Evolutionary conservation across 441 rosid species (phyloP).

Genomic region (Pelargonium myrrhifolium): DNA sequence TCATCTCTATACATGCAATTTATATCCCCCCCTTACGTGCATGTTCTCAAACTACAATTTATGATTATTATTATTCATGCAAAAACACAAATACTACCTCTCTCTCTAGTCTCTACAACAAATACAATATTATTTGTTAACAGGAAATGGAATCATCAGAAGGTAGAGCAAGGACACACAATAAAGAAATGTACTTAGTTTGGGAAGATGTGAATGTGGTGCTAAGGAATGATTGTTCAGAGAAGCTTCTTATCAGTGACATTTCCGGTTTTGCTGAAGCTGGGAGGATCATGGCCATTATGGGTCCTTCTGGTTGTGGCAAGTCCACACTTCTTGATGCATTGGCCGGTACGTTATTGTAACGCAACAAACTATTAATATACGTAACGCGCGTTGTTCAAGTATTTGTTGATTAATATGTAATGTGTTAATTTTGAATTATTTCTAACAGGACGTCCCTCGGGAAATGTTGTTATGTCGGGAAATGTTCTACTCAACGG

Average conservation of each 20-base stretch:
- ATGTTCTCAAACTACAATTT: too few relatives aligned
- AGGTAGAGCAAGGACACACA: neutral
- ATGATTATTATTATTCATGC: too few relatives aligned
- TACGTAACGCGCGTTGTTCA: too few relatives aligned
- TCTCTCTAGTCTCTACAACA: too few relatives aligned
- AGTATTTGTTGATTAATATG: too few relatives aligned
- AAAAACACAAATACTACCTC: too few relatives aligned
- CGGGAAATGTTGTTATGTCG: conserved; percentile 53
- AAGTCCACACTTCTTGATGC: neutral
- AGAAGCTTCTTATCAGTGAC: neutral
- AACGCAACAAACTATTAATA: neutral
- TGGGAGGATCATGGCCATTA: conserved; percentile 1
- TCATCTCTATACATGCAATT: too few relatives aligned
- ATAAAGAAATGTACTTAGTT: neutral
- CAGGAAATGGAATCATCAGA: neutral
- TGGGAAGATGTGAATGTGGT: conserved; percentile 1
- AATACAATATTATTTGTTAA: too few relatives aligned
- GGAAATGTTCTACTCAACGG: conserved; percentile 73
- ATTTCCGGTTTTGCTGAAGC: neutral
- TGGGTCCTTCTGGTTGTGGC: conserved; percentile 2
- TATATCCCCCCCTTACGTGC: too few relatives aligned
- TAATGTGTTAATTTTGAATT: neutral
- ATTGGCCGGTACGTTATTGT: neutral
- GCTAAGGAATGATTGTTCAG: neutral
- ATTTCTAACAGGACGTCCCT: conserved; percentile 53